Percentiles rank a stretch among this genome's conserved stretches.
These are phyloP conservation scores for Tuber magnatum DNA, from an alignment of 495 filamentous ascomycete species.

Conservation along the genomic window DNA sequence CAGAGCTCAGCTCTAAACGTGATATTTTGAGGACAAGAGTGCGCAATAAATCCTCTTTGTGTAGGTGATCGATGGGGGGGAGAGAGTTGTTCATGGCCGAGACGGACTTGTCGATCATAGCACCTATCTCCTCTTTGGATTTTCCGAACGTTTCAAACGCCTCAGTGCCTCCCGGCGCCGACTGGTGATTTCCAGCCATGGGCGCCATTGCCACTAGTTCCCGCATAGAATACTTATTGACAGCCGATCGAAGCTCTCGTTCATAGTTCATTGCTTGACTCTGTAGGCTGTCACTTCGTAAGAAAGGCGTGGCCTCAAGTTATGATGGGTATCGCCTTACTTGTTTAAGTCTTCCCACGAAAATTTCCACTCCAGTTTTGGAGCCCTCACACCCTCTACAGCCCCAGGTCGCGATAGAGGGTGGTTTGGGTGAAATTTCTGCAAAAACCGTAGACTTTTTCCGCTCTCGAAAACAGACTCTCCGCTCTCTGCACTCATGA, in stretches of 20 bases:
- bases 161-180: constrained; percentile 20
- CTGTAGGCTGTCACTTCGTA: constrained; percentile 21
- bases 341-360: constrained; percentile 65
- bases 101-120: constrained; percentile 50
- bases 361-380: constrained; percentile 63
- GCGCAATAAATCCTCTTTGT: constrained; percentile 19
- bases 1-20: constrained; percentile 9
- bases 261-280: constrained; percentile 34
- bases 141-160: constrained; percentile 48
- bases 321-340: constrained; percentile 9
- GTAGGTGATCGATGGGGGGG: constrained; percentile 21
- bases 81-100: constrained; percentile 29
- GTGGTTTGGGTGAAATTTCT: constrained; percentile 67
- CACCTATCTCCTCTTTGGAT: constrained; percentile 47
- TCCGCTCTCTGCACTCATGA: constrained; percentile 59
- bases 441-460: constrained; percentile 65
- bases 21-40: constrained; percentile 34
- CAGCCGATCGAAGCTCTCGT: constrained; percentile 23
- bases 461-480: constrained; percentile 68
- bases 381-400: constrained; percentile 47
- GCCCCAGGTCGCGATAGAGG: constrained; percentile 54
- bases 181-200: constrained; percentile 9
- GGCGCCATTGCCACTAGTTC: neutral
- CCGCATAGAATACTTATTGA: constrained; percentile 11
- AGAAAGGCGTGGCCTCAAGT: neutral